Conservation (phyloP, 805 yeast species). For the Saccharomycopsis fermentans region DNA sequence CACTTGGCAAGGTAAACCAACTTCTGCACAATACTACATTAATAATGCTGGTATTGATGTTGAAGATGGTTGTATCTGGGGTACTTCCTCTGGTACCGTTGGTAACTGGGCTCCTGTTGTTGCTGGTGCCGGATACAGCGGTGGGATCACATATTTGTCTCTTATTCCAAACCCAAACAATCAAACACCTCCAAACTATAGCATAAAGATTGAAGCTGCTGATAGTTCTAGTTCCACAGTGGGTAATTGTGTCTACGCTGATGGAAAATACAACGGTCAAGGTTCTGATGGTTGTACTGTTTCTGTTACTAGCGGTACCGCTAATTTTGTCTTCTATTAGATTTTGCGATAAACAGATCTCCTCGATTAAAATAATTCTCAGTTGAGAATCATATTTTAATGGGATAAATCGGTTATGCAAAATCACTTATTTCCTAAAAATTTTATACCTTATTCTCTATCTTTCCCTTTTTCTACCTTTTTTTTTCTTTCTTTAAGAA, state of each 20-base stretch:
- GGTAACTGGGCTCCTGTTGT: constrained; percentile 99
- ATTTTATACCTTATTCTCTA: neutral
- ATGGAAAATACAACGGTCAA: constrained; percentile 62
- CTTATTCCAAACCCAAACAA: constrained; percentile 95
- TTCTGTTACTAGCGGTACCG: constrained; percentile 74
- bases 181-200: constrained; percentile 53
- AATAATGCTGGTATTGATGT: constrained; percentile 89
- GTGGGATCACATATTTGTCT: constrained; percentile 71
- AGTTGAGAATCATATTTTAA: no score
- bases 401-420: no score
- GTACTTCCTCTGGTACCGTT: constrained; percentile 60
- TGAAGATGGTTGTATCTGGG: constrained; percentile 94
- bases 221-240: constrained; percentile 43
- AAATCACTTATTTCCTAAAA: no score
- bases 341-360: neutral
- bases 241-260: constrained; percentile 72
- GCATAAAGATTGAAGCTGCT: constrained; percentile 67
- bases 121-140: constrained; percentile 82
- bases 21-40: constrained; percentile 95
- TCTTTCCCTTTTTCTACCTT: neutral
- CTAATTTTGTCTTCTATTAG: constrained; percentile 67
- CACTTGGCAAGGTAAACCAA: constrained; percentile 67
- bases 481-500: neutral
- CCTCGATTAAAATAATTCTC: no score
- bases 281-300: constrained; percentile 90